Base-by-base conservation (phyloP, 176 grass and related monocot species). In the Aegilops bicornis region DNA sequence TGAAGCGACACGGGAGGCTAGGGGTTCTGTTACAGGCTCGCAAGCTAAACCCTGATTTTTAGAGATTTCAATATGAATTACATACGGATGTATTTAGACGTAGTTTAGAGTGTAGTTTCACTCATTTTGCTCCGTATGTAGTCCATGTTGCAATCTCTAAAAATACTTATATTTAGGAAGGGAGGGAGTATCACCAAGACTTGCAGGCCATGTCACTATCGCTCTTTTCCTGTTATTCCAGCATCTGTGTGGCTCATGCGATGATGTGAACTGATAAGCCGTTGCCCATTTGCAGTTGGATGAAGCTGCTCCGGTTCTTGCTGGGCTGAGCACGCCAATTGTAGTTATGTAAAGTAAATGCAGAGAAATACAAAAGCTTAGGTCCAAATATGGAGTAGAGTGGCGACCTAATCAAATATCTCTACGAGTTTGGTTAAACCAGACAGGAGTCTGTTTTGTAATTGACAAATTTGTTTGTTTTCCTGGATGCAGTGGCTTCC, bases 311-410 rank as follows among this genome's bases (percentile, higher is more conserved):
- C 86, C 72, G 0, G 32, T 84, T 61, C 80, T 98, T 56, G 90
- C 90, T 64, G 86, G 39, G 36, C 42, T 98, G 82, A 73, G 86
- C 70, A 81, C 89, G 25, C 93, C 96, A 35, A 89, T 98, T 23
- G 4, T 89, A 29, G 43, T 98, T 22, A 84, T 90, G 19, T n/a
- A 98, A 94, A 88, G 82, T 98, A 75, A 90, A 98, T 92, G 96
- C 91, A 5, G 93, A 98, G 74, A 95, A 98, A 42, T 94, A 95
- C 72, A 90, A 56, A 98, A 98, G 69, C 84, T 95, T 12, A 69
- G 93, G 37, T 84, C 91, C 12, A 95, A 94, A 91, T 94, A 98
- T 31, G 91, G 87, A 79, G 79, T 98, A 70, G 93, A 95, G 96
- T 98, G 94, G 90, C 33, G 8, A 52, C 2, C 73, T 86, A 83